Base-by-base conservation (phyloP, 75 land plant species). In the Gnetum montanum region DNA sequence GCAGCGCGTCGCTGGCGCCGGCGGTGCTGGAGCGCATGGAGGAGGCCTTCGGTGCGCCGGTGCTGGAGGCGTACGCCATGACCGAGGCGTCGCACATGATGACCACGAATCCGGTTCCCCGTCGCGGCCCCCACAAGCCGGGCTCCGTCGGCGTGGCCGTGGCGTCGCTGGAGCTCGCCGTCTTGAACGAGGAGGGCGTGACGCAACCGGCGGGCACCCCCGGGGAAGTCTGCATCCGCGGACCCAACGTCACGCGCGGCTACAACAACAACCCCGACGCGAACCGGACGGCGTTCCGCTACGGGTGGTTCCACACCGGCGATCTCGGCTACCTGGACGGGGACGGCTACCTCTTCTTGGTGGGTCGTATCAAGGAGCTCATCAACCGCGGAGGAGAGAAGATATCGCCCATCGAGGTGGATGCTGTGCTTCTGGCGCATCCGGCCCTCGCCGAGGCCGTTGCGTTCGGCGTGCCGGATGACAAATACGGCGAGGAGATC, bases 351-450 rank as follows among this genome's bases (percentile, higher is more conserved):
- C 64, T 94, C 33, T 78, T 68, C 65, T 83, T 94, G 20, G 88
- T 88, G 28, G 98, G 98, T 4, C 71, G 98, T 16, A 94, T 94
- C 66, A 94, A 94, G 74, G 98, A 94, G 65, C 81, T 94, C 25
- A 90, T 94, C 61, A 94, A 88, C 46, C 90, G 91, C 7, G 98
- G 98, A 80, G 98, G 98, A 83, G 96, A 94, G 70, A 94, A 94
- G 45, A 94, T 94, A 31, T 94, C 98, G 6, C 96, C 98, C 15
- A 59, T 85, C 33, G 98, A 94, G 58, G 81, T 94, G 33, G 96
- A 94, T 56, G 71, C 98, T 31, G 91, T 94, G 22, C 67, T 94
- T 40, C 40, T 89, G 22, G 49, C 87, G 12, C 88, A 94, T 47
- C 85, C 98, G 1, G 87, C 88, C 26, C 67, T 85, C 31, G 76